Evolutionary conservation across 257 asterid species (phyloP).

Genomic region (Fraxinus cuspidata): DNA sequence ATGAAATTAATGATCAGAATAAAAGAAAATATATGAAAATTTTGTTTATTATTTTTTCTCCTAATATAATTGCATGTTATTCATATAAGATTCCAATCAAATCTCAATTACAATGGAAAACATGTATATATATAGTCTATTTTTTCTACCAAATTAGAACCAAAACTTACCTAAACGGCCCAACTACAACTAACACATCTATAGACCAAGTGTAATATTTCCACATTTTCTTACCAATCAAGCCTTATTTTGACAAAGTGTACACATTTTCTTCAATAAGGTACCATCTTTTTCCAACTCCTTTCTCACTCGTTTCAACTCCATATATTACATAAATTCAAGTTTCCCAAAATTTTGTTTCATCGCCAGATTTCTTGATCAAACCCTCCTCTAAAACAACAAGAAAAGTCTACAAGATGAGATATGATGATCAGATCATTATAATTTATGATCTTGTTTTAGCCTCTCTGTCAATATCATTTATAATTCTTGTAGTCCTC

Average conservation of each 20-base stretch:
- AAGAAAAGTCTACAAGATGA: conserved; percentile 32
- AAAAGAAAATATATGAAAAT: too few species aligned
- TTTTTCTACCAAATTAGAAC: not conserved
- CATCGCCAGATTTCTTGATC: not conserved
- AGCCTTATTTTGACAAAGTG: conserved; percentile 26
- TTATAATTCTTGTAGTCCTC: conserved; percentile 32
- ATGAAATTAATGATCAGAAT: too few species aligned
- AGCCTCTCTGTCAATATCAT: conserved; percentile 35
- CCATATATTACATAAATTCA: conserved; percentile 6
- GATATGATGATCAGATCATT: conserved; percentile 26
- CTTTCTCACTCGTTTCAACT: conserved; percentile 13
- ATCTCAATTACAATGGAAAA: not conserved
- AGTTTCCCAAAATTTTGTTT: not conserved
- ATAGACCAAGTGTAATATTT: not conserved
- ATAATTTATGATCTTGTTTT: conserved; percentile 41
- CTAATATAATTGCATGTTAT: too few species aligned
- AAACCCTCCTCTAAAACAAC: not conserved
- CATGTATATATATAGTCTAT: not conserved
- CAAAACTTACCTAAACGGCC: conserved; percentile 31
- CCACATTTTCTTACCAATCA: conserved; percentile 32
- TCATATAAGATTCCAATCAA: not conserved
- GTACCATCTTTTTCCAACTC: conserved; percentile 9
- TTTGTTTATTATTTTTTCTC: too few species aligned
- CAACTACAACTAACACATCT: conserved; percentile 37
- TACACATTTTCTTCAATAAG: conserved; percentile 25